Evolutionary conservation across 352 stramenopile genomes (phyloP).

Genomic region (Chrysophaeum taylorii): DNA sequence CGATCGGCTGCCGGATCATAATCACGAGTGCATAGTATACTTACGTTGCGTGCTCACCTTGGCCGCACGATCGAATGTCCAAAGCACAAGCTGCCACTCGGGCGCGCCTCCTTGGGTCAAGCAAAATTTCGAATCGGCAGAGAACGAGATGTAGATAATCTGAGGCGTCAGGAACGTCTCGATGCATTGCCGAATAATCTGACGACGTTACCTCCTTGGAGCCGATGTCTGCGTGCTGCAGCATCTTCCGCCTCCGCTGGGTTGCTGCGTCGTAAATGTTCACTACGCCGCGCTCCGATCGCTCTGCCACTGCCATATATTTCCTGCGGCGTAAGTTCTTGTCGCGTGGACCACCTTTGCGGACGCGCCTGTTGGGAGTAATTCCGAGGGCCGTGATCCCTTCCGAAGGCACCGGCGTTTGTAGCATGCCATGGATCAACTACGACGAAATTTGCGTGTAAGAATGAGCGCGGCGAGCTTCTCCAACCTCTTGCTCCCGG

Average conservation of each 20-base stretch:
- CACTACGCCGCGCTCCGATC: constrained; percentile 55
- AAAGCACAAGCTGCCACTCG: constrained; percentile 76
- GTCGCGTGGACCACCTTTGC: no score
- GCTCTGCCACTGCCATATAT: constrained; percentile 74
- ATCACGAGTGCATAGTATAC: neutral
- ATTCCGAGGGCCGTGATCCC: constrained; percentile 39
- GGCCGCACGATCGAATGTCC: constrained; percentile 73
- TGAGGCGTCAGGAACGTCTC: no score
- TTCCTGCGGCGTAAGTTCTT: no score
- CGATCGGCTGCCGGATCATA: neutral
- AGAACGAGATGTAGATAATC: constrained; percentile 63
- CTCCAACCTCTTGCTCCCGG: constrained; percentile 75
- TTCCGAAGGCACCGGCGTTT: constrained; percentile 7
- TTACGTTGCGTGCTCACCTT: constrained; percentile 53
- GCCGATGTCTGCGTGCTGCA: constrained; percentile 60
- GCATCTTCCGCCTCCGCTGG: constrained; percentile 64
- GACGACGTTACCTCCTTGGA: no score
- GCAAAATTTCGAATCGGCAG: constrained; percentile 71
- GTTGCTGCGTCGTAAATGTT: constrained; percentile 77
- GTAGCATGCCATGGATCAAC: constrained; percentile 19
- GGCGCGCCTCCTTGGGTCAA: constrained; percentile 69
- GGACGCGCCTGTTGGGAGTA: constrained; percentile 57
- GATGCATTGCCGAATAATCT: no score
- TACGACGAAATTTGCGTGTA: no score
- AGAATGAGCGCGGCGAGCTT: no score